Conservation (phyloP, 2,329 filamentous ascomycete species). For the Catunica adiposa region DNA sequence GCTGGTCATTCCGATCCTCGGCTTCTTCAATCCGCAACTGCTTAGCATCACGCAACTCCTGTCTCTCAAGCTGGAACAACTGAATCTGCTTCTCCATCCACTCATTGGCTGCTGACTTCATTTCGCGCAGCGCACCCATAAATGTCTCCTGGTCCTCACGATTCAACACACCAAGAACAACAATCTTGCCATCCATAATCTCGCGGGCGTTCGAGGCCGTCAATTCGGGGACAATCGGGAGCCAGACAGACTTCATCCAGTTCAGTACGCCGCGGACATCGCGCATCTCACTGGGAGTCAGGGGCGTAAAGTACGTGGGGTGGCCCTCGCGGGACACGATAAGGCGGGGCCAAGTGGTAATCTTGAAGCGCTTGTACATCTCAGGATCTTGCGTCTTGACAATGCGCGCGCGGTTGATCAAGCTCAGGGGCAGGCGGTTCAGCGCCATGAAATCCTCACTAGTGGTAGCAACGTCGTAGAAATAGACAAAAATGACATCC, state of each 20-base stretch:
- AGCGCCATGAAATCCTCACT: slow-evolving; percentile 81
- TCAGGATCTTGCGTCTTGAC: slow-evolving; percentile 74
- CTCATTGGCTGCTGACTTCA: slow-evolving; percentile 88
- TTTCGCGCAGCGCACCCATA: slow-evolving; percentile 60
- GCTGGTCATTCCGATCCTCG: slow-evolving; percentile 79
- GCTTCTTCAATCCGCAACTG: slow-evolving; percentile 92
- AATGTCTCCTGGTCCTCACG: slow-evolving; percentile 68
- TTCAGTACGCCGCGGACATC: slow-evolving; percentile 60
- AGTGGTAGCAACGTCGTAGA: slow-evolving; percentile 91
- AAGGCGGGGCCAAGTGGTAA: slow-evolving; percentile 89
- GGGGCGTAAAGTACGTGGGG: slow-evolving; percentile 73
- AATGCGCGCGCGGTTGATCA: slow-evolving; percentile 81
- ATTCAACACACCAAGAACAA: slow-evolving; percentile 81
- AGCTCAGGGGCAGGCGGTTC: slow-evolving; percentile 67
- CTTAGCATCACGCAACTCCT: slow-evolving; percentile 87
- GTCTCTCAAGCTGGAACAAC: slow-evolving; percentile 78
- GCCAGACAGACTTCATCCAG: slow-evolving; percentile 96
- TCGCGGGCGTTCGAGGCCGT: slow-evolving; percentile 82
- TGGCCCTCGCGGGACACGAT: slow-evolving; percentile 79
- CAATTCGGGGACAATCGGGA: slow-evolving; percentile 87
- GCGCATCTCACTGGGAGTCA: slow-evolving; percentile 83
- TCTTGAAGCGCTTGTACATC: slow-evolving; percentile 73
- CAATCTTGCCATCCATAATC: slow-evolving; percentile 86
- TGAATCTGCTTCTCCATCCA: slow-evolving; percentile 97
- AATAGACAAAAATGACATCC: slow-evolving; percentile 92